Percentiles rank a stretch among this genome's conserved stretches.
These are phyloP conservation scores for Cystofilobasidium ferigula DNA, from an alignment of 768 basidiomycete genomes.

Conservation along the genomic window DNA sequence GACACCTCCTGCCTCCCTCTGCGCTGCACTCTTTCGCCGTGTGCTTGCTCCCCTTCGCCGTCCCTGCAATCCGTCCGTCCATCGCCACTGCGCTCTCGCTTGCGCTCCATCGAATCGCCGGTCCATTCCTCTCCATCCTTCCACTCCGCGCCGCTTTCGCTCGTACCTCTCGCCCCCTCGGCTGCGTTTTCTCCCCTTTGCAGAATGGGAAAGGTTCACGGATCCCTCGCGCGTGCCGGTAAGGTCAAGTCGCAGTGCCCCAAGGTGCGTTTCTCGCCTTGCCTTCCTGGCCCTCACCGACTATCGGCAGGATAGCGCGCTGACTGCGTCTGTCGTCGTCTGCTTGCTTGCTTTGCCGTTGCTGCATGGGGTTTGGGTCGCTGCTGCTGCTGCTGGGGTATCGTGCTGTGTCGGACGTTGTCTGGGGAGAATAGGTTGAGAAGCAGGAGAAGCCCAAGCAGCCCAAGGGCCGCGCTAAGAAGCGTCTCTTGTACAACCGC, in stretches of 20 bases:
- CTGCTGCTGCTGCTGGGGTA: background rate
- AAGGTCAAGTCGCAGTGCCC: conserved; percentile 83
- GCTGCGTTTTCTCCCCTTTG: background rate
- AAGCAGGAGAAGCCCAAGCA: conserved; percentile 99
- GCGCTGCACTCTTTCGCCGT: background rate
- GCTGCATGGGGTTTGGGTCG: background rate
- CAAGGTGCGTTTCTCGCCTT: conserved; percentile 17
- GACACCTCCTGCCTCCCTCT: no score
- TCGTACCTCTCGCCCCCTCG: background rate
- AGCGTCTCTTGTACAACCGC: conserved; percentile 85
- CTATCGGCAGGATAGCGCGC: background rate
- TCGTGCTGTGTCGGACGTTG: background rate
- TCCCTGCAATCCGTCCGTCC: background rate
- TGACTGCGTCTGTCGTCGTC: background rate
- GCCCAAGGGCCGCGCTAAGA: conserved; percentile 95
- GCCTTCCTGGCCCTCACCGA: background rate
- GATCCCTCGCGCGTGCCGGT: conserved; percentile 97
- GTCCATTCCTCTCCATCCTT: background rate
- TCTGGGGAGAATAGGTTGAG: conserved; percentile 50
- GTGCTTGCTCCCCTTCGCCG: background rate
- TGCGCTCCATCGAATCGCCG: background rate
- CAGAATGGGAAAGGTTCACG: conserved; percentile 51
- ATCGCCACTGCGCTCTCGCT: no score
- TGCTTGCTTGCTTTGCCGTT: background rate
- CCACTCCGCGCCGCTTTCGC: background rate